Base-by-base conservation (phyloP, 108 stramenopile genomes). In the Skeletonema tropicum region DNA sequence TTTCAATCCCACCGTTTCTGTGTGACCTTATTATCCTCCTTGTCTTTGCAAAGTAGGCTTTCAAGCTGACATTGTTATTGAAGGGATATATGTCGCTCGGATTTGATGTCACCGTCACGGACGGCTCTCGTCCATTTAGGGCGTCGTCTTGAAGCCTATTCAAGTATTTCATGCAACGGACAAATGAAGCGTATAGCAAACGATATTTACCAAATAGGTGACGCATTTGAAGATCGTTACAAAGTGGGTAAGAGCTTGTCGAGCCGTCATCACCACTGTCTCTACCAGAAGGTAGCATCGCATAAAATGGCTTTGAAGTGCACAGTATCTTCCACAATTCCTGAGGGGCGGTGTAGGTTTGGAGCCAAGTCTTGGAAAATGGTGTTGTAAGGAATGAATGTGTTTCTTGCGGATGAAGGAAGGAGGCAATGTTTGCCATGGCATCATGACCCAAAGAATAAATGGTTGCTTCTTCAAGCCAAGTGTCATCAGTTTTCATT, bases 241-340 rank as follows among this genome's bases (percentile, higher is more conserved):
- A 74, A 8, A 82, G 45, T 12, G 83, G 79, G 19, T 73, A 73
- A 31, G 84, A 76, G 26, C 62, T 60, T 12, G 62, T 64, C 35
- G 68, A 69, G 10, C 39, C 35, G 15, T 71, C 68, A 41, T 63
- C 68, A 23, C 60, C 74, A 14, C 75, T 66, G 57, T 60, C 41
- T 2, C 45, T 70, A 29, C 59, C 64, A 33, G 83, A 83, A 26
- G 81, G 69, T 2, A 92, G 74, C n/a, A 86, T 86, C 21, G 91
- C 91, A 74, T 89, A 89, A 82, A 95, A 95, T 9, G 94, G 94
- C 52, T 88, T 85, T 23, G 83, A 76, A 6, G 89, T 75, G 77
- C 94, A 95, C 29, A 95, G 64, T 14, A 89, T 83, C 63, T 90
- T 85, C 94, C 94, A 95, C 7, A 95, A 63, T 38, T 89, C 90